These are phyloP conservation scores for Nitzschia sp. DNA, from an alignment of 108 stramenopile species.

Conservation along the genomic window DNA sequence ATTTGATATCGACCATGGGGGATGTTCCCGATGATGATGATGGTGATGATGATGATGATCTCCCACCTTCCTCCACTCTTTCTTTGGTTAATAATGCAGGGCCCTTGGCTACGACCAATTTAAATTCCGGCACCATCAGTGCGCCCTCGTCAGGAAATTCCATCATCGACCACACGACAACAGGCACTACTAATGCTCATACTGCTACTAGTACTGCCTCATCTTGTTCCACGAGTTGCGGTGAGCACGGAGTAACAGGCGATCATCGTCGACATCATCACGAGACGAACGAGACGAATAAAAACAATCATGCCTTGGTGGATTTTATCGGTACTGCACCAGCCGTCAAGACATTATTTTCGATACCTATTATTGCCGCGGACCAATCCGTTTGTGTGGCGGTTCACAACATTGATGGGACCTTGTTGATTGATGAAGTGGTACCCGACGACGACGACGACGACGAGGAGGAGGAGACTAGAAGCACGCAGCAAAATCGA, in stretches of 20 bases:
- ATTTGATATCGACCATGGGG: too few relatives aligned
- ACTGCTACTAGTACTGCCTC: too few relatives aligned
- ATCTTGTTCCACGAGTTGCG: too few relatives aligned
- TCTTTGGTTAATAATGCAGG: neutral
- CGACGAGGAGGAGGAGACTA: neutral
- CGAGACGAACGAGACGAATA: neutral
- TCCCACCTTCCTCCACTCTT: neutral
- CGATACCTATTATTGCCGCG: slow-evolving; percentile 48
- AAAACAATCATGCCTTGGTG: too few relatives aligned
- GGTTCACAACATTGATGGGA: slow-evolving; percentile 76
- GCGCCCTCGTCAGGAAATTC: neutral
- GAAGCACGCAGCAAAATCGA: neutral
- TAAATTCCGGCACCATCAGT: neutral
- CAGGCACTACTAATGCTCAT: too few relatives aligned
- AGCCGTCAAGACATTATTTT: slow-evolving; percentile 75
- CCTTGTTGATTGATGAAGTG: slow-evolving; percentile 67
- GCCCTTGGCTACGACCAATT: neutral
- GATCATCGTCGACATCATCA: too few relatives aligned
- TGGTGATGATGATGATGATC: neutral
- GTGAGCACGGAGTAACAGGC: too few relatives aligned
- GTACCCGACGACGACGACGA: slow-evolving; percentile 10
- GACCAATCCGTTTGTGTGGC: slow-evolving; percentile 54
- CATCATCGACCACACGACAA: too few relatives aligned
- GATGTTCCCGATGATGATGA: too few relatives aligned
- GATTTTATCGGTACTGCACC: slow-evolving; percentile 75